Base-by-base conservation (phyloP, 1,139 yeast species). In the Pichia sp. region DNA sequence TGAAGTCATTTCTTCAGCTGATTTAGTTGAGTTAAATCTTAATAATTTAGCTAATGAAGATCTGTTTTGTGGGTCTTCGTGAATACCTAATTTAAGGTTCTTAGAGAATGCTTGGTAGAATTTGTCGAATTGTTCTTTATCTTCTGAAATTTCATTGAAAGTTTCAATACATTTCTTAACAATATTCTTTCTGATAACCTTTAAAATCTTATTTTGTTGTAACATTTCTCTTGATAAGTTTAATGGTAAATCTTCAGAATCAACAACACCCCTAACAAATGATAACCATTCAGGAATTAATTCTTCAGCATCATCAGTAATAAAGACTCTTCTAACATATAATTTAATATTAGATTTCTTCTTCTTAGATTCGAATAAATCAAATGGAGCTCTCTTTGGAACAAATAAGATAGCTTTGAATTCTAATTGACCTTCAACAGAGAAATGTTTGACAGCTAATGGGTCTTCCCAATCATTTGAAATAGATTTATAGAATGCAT, bases 381-480 rank as follows among this genome's bases (percentile, higher is more conserved):
- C 98, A 66, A 92, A 87, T 71, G 99, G 98, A 62, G 99, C 97
- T 77, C 98, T 89, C 80, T 87, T 89, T 72, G 99, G 99, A 72
- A 94, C 81, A 68, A 87, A 94, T 64, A 94, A 79, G 66, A 94
- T 92, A 55, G 98, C 97, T 77, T 86, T 89, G 82, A 94, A 94
- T 76, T 94, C 99, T 65, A 94, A 82, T 78, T 94, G 98, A 80
- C 99, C 99, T 77, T 94, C 99, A 67, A 94, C 99, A 46, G 97
- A 87, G 78, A 94, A 94, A 76, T 94, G 99, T 82, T 94, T 94
- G 61, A 92, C 97, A 58, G 97, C 97, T 69, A 92, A 82, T 73
- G 97, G 99, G 69, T 92, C 98, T 77, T 92, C 98, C 98, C 98
- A 94, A 73, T 94, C 99, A 73, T 94, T 94, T 49, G 98, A 90